phyloP scores from a whole-genome alignment of 2,329 filamentous ascomycete species.

The Erysiphe pisi region DNA sequence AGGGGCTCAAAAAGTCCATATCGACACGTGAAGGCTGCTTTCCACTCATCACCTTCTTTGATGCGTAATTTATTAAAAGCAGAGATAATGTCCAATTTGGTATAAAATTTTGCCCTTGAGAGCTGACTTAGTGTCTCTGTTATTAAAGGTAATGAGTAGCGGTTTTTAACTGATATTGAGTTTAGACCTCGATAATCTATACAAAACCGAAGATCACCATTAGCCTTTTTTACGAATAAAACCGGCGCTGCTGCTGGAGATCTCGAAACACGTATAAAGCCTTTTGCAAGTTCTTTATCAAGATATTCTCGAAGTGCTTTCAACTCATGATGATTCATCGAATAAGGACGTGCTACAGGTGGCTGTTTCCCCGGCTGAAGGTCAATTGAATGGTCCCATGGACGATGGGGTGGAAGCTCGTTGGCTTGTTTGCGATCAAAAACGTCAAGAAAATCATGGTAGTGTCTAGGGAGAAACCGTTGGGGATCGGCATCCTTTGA shows the following conservation, averaged over 20 bases:
- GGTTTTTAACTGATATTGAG: not conserved
- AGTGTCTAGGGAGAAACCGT: not conserved
- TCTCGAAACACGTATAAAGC: not conserved
- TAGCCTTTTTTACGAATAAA: not conserved
- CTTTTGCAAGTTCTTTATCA: not conserved
- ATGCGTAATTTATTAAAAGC: slow-evolving; percentile 23
- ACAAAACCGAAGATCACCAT: not conserved
- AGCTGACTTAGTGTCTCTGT: not conserved
- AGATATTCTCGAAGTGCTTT: not conserved
- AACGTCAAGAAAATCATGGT: not conserved
- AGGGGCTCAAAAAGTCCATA: slow-evolving; percentile 25
- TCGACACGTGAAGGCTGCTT: slow-evolving; percentile 22
- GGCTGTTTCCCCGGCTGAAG: not conserved
- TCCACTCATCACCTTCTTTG: slow-evolving; percentile 21
- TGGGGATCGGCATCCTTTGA: not conserved
- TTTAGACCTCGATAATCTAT: not conserved
- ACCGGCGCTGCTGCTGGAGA: not conserved
- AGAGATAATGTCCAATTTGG: not conserved
- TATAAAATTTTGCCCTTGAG: not conserved
- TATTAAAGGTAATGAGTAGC: not conserved
- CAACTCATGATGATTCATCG: not conserved
- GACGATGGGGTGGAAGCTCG: not conserved
- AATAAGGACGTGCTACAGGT: not conserved
- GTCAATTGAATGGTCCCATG: not conserved
- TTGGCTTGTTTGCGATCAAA: not conserved